Base-by-base conservation (phyloP, 345 rosid genomes). In the Angophora floribunda region DNA sequence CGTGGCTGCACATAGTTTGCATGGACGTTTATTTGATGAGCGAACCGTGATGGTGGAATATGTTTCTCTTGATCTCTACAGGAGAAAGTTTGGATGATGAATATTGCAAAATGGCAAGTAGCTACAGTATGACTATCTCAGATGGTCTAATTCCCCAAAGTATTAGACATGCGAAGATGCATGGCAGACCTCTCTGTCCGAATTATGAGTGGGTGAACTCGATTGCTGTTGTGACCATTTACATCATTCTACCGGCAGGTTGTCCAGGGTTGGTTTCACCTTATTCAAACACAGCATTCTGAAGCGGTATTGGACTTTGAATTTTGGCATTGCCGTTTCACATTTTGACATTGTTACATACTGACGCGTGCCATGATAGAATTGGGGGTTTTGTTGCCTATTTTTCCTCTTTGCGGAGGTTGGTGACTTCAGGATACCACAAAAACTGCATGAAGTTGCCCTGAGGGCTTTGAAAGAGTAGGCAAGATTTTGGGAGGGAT, bases 1-100 rank as follows among this genome's bases (percentile, higher is more conserved):
- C 75, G 90, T 24, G 51, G 98, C 99, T 13, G 99, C 96, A 17
- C 96, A 95, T 89, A 91, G 93, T 82, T 90, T 97, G 92, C 97
- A 95, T 24, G 97, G 98, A 85, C 93, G 99, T 28, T 90, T 90
- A 79, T 97, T 94, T 88, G 94, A 91, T 21, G 95, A 91, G 70
- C 95, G 93, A 85, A 67, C 86, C 1, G 96, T 95, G 89, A 92
- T 86, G 15, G 99, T 90, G 44, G 96, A 93, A 88, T 96, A 94
- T 49, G 92, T 95, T 51, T 92, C 96, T 87, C 92, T 91, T 57
- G 95, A 95, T 85, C 88, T 90, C 65, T 95, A 95, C 93, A 86
- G 59, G 49, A 88, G 92, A 61, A 93, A 91, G 89, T 98, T 96
- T 91, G 91, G 92, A 49, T 93, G 93, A 86, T 91, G 88, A 90